Conservation (phyloP, 1,139 yeast species). For the Saccharomycopsis crataegensis region DNA sequence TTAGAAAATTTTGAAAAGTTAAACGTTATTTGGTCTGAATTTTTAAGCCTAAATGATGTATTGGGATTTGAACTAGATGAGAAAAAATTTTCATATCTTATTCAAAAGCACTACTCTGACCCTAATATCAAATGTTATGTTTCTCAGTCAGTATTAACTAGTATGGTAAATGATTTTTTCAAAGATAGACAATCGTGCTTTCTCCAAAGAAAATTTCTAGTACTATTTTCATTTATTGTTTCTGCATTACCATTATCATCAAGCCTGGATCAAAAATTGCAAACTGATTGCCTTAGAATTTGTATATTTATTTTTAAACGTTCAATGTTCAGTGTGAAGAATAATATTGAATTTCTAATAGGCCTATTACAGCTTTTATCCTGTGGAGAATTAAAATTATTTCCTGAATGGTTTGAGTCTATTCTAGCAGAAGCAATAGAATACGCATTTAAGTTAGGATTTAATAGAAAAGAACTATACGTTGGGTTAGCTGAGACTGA, state of each 20-base stretch:
- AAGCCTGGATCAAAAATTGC: neutral
- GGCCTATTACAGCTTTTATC: slow-evolving; percentile 3
- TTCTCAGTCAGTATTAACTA: neutral
- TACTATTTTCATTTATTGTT: slow-evolving; percentile 6
- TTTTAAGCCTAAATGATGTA: neutral
- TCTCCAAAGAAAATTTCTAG: neutral
- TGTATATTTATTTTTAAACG: slow-evolving; percentile 2
- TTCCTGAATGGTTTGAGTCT: slow-evolving; percentile 1
- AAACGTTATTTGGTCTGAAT: slow-evolving; percentile 5
- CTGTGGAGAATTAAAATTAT: neutral
- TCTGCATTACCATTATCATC: neutral
- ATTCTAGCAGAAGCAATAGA: slow-evolving; percentile 4
- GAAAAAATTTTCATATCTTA: neutral
- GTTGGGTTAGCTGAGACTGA: slow-evolving; percentile 2
- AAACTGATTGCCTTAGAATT: neutral
- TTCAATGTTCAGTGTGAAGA: neutral
- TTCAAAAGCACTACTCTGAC: neutral
- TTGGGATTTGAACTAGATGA: slow-evolving; percentile 1
- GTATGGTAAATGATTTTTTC: slow-evolving; percentile 1
- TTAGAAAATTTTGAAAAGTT: neutral
- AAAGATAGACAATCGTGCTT: slow-evolving; percentile 1
- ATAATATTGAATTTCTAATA: neutral
- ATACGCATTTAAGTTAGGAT: slow-evolving; percentile 1
- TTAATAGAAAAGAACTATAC: slow-evolving; percentile 3
- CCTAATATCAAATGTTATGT: slow-evolving; percentile 1